Conservation (phyloP, 2,329 filamentous ascomycete species). For the Aspergillus calidoustus region DNA sequence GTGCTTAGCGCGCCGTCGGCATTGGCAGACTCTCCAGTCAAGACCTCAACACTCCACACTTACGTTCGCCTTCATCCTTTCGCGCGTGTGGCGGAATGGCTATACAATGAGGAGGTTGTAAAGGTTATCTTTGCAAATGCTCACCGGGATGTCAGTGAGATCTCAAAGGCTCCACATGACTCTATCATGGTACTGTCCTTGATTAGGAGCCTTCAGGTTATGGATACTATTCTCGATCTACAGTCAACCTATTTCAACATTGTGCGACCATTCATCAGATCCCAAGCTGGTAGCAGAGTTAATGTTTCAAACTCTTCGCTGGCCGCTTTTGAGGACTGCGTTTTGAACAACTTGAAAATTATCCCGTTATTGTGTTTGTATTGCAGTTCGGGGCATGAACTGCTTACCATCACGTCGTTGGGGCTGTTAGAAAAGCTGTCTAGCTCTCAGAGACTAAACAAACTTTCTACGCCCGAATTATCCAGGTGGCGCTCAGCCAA, state of each 20-base stretch:
- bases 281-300: conserved; percentile 62
- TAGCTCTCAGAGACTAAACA: conserved; percentile 78
- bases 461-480: conserved; percentile 67
- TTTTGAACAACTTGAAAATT: conserved; percentile 78
- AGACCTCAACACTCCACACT: conserved; percentile 72
- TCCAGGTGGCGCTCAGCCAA: conserved; percentile 70
- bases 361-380: conserved; percentile 85
- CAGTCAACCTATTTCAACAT: conserved; percentile 92
- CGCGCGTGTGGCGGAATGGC: conserved; percentile 93
- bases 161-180: conserved; percentile 73
- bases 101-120: conserved; percentile 91
- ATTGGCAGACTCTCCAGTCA: conserved; percentile 74
- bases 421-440: conserved; percentile 84
- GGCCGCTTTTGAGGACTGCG: conserved; percentile 88
- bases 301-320: conserved; percentile 76
- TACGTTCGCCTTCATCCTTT: conserved; percentile 93
- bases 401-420: conserved; percentile 78
- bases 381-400: conserved; percentile 80
- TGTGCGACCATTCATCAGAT: conserved; percentile 76
- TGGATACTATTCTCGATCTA: conserved; percentile 80
- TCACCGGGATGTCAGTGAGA: conserved; percentile 73
- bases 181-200: conserved; percentile 83
- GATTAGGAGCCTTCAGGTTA: conserved; percentile 78
- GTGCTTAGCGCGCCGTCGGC: conserved; percentile 80
- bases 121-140: conserved; percentile 76